Percentiles rank a stretch among this genome's conserved stretches.
Evolutionary conservation across 225 moss, liverwort and hornwort species (phyloP).

Genomic region (Climacium dendroides): DNA sequence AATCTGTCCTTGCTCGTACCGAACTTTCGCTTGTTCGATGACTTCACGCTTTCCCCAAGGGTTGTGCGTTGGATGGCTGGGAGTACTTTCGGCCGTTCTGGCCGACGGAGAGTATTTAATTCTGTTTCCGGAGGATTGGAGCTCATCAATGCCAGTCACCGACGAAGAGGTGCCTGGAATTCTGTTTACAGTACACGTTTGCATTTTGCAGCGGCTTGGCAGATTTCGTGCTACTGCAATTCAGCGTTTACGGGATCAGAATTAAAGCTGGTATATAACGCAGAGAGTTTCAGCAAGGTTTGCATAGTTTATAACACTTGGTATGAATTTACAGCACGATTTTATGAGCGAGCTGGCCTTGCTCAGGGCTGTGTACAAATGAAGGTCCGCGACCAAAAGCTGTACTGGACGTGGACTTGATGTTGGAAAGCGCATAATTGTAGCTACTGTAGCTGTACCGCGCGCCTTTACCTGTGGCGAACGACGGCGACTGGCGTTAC

Average conservation of each 20-base stretch:
- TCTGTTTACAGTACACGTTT: background rate
- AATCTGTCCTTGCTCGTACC: conserved; percentile 14
- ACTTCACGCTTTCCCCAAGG: too few relatives aligned
- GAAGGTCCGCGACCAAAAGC: background rate
- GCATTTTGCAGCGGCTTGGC: background rate
- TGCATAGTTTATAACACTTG: background rate
- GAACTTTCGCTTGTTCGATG: background rate
- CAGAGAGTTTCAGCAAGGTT: background rate
- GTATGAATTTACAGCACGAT: background rate
- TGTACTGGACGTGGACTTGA: background rate
- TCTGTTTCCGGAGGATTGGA: background rate
- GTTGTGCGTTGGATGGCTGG: background rate
- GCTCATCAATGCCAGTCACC: background rate
- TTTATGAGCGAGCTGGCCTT: background rate
- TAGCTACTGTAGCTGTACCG: background rate
- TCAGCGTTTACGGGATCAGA: background rate
- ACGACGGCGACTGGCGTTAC: background rate
- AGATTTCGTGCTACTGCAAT: background rate
- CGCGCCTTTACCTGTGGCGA: background rate
- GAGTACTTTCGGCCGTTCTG: background rate
- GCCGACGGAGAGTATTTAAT: background rate
- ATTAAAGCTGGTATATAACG: background rate
- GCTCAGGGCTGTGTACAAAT: background rate
- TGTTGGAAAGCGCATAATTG: background rate
- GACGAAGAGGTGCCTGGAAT: background rate